Conservation (phyloP, 1,284 basidiomycete species). For the Cerioporus squamosus region DNA sequence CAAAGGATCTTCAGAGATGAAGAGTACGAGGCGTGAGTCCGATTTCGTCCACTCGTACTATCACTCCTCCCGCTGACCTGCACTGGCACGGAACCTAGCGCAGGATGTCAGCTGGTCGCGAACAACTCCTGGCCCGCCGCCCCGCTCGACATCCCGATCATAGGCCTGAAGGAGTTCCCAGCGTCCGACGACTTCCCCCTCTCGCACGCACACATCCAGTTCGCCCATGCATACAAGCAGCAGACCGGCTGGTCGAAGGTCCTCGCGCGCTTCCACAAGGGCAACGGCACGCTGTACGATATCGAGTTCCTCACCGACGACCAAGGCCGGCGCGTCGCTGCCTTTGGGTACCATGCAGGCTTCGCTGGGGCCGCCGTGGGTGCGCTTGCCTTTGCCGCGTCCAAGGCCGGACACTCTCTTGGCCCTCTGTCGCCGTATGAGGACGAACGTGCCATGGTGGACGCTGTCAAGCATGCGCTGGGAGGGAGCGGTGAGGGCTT, state of each 20-base stretch:
- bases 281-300: slow-evolving; percentile 92
- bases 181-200: slow-evolving; percentile 68
- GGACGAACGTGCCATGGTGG: slow-evolving; percentile 85
- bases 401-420: slow-evolving; percentile 63
- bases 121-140: slow-evolving; percentile 92
- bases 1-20: slow-evolving; percentile 95
- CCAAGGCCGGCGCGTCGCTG: slow-evolving; percentile 88
- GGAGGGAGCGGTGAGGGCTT: slow-evolving; percentile 77
- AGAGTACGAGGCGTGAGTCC: slow-evolving; percentile 89
- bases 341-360: slow-evolving; percentile 98
- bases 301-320: slow-evolving; percentile 95
- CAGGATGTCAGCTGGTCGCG: slow-evolving; percentile 87
- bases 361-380: slow-evolving; percentile 98
- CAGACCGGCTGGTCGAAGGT: slow-evolving; percentile 94
- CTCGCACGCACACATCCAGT: slow-evolving; percentile 98
- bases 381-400: slow-evolving; percentile 82
- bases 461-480: slow-evolving; percentile 68
- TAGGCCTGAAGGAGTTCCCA: slow-evolving; percentile 96
- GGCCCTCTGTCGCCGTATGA: slow-evolving; percentile 78
- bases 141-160: slow-evolving; percentile 80
- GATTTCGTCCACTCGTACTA: background rate
- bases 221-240: slow-evolving; percentile 98
- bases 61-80: slow-evolving; percentile 2
- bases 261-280: slow-evolving; percentile 86
- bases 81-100: slow-evolving; percentile 53